These are phyloP conservation scores for Yamadazyma endophytica DNA, from an alignment of 805 yeast genomes.

Conservation along the genomic window DNA sequence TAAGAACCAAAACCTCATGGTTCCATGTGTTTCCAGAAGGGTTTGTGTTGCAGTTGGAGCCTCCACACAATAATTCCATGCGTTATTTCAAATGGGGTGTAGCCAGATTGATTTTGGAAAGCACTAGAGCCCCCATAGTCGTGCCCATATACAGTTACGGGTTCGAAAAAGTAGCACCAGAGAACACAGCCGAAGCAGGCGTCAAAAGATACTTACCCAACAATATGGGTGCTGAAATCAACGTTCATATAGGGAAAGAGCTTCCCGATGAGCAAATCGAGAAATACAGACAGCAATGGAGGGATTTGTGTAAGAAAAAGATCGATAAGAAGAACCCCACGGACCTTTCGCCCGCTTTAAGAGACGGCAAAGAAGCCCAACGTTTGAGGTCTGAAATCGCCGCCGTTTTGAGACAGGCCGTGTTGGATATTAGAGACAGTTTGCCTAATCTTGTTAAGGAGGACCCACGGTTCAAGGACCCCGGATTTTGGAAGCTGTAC, in stretches of 20 bases:
- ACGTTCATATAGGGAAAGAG: constrained; percentile 68
- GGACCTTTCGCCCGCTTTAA: constrained; percentile 61
- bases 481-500: constrained; percentile 70
- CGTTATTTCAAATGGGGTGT: constrained; percentile 96
- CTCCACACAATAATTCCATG: constrained; percentile 83
- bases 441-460: constrained; percentile 50
- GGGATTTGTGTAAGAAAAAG: constrained; percentile 50
- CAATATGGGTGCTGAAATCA: constrained; percentile 63
- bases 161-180: constrained; percentile 83
- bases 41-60: constrained; percentile 77
- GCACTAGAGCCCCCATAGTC: constrained; percentile 78
- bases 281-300: constrained; percentile 68
- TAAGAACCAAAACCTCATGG: constrained; percentile 74
- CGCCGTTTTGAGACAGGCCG: constrained; percentile 58
- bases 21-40: constrained; percentile 95
- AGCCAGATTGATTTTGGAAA: constrained; percentile 75
- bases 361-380: constrained; percentile 60
- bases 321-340: constrained; percentile 46
- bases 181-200: constrained; percentile 53
- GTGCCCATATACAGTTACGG: constrained; percentile 86
- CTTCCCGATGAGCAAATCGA: constrained; percentile 58
- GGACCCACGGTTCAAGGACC: constrained; percentile 64
- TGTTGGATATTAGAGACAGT: constrained; percentile 43
- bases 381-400: constrained; percentile 70
- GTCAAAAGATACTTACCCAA: constrained; percentile 57